Evolutionary conservation across 495 filamentous ascomycete genomes (phyloP).

Genomic region (Pseudevernia furfuracea): DNA sequence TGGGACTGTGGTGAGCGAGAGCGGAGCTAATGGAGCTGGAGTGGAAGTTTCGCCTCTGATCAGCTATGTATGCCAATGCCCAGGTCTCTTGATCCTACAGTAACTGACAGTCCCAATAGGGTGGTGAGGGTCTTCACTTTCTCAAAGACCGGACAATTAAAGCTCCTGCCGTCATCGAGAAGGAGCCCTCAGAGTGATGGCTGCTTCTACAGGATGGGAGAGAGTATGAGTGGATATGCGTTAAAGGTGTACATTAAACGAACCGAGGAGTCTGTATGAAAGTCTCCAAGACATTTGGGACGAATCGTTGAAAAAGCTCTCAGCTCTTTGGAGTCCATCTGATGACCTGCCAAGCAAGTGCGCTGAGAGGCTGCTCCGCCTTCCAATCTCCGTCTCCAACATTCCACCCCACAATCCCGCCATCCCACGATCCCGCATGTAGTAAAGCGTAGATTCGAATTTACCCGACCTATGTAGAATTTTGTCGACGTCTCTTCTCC

Average conservation of each 20-base stretch:
- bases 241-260: background rate
- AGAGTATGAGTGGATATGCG: background rate
- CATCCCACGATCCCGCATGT: slow-evolving; percentile 11
- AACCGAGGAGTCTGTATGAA: background rate
- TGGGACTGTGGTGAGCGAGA: slow-evolving; percentile 64
- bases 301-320: background rate
- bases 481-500: slow-evolving; percentile 11
- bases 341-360: background rate
- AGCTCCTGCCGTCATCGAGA: slow-evolving; percentile 69
- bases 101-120: slow-evolving; percentile 47
- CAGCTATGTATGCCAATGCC: slow-evolving; percentile 72
- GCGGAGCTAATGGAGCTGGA: slow-evolving; percentile 50
- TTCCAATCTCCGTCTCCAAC: background rate
- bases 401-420: slow-evolving; percentile 6
- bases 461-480: slow-evolving; percentile 10
- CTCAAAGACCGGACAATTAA: slow-evolving; percentile 66
- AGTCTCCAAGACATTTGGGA: background rate
- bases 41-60: slow-evolving; percentile 89
- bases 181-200: slow-evolving; percentile 37
- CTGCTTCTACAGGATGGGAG: background rate
- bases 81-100: slow-evolving; percentile 13
- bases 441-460: slow-evolving; percentile 14
- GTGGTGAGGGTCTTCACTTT: slow-evolving; percentile 81
- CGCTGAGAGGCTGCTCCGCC: slow-evolving; percentile 1
- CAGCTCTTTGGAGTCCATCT: background rate